Percentiles rank a stretch among this genome's conserved stretches.
Conservation (phyloP, 441 rosid genomes). For the Pelargonium fulgidum region DNA sequence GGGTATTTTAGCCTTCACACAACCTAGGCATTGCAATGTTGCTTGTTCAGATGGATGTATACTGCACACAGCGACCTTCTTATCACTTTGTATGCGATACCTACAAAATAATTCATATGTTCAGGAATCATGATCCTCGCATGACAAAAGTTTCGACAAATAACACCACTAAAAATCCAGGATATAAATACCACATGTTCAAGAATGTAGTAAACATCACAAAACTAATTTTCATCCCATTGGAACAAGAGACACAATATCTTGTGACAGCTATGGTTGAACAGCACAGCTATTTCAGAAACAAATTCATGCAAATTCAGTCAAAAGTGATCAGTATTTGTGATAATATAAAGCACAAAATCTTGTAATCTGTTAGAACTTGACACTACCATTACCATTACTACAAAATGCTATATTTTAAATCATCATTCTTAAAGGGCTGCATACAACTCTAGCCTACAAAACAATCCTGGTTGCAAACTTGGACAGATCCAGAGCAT, state of each 20-base stretch:
- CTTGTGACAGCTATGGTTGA: too few relatives aligned
- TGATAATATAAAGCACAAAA: not conserved
- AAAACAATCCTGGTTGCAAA: too few relatives aligned
- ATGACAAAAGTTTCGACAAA: not conserved
- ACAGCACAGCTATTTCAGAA: too few relatives aligned
- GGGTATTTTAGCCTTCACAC: constrained; percentile 81
- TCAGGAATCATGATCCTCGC: not conserved
- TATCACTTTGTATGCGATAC: constrained; percentile 93
- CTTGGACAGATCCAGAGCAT: too few relatives aligned
- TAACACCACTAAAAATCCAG: constrained; percentile 3
- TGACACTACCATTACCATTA: not conserved
- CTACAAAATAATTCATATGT: constrained; percentile 37
- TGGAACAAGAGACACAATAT: not conserved
- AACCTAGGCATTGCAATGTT: constrained; percentile 84
- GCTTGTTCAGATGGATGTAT: constrained; percentile 95
- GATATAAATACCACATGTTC: not conserved
- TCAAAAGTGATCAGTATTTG: not conserved
- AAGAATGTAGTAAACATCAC: not conserved
- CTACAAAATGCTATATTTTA: not conserved
- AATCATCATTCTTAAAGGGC: not conserved
- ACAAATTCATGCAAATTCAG: not conserved
- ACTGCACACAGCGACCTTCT: constrained; percentile 81
- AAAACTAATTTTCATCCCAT: not conserved
- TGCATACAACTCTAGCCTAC: too few relatives aligned
- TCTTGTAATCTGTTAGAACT: not conserved